phyloP scores from a whole-genome alignment of 805 yeast species.

The Metschnikowia lunata region DNA sequence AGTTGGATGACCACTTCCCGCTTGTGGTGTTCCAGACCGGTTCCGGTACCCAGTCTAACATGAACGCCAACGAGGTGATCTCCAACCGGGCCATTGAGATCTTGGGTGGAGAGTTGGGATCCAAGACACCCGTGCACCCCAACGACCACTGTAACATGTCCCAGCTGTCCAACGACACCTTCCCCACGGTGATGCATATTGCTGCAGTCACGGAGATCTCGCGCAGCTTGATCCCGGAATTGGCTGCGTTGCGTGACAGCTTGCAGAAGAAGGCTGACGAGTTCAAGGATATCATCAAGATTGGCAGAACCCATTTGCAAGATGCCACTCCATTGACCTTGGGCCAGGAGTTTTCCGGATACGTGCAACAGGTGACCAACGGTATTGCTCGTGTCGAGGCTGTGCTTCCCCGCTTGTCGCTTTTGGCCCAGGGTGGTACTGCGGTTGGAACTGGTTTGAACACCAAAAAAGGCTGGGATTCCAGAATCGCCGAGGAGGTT shows the following conservation, averaged over 20 bases:
- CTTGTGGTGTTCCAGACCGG: slow-evolving; percentile 99
- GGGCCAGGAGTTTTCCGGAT: slow-evolving; percentile 97
- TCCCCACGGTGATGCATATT: slow-evolving; percentile 99
- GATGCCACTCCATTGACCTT: slow-evolving; percentile 97
- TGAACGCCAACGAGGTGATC: slow-evolving; percentile 98
- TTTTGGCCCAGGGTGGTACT: slow-evolving; percentile 98
- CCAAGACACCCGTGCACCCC: slow-evolving; percentile 94
- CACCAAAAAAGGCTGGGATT: slow-evolving; percentile 88
- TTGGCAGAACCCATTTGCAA: slow-evolving; percentile 98
- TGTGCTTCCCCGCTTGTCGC: slow-evolving; percentile 69
- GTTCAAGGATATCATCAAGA: slow-evolving; percentile 86
- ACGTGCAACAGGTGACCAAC: slow-evolving; percentile 86
- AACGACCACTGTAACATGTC: slow-evolving; percentile 98
- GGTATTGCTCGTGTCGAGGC: slow-evolving; percentile 85
- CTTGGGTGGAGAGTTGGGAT: slow-evolving; percentile 87
- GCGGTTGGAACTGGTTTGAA: slow-evolving; percentile 99
- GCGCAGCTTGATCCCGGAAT: slow-evolving; percentile 70
- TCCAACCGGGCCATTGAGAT: slow-evolving; percentile 97
- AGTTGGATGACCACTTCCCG: slow-evolving; percentile 91
- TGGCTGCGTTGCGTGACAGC: slow-evolving; percentile 73
- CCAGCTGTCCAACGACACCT: slow-evolving; percentile 97
- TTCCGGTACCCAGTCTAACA: slow-evolving; percentile 96
- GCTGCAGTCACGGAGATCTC: slow-evolving; percentile 93
- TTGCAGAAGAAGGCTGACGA: slow-evolving; percentile 74
- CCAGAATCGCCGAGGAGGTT: slow-evolving; percentile 80